Evolutionary conservation across 2,329 filamentous ascomycete genomes (phyloP).

Genomic region (Trichocomaceae sp.): DNA sequence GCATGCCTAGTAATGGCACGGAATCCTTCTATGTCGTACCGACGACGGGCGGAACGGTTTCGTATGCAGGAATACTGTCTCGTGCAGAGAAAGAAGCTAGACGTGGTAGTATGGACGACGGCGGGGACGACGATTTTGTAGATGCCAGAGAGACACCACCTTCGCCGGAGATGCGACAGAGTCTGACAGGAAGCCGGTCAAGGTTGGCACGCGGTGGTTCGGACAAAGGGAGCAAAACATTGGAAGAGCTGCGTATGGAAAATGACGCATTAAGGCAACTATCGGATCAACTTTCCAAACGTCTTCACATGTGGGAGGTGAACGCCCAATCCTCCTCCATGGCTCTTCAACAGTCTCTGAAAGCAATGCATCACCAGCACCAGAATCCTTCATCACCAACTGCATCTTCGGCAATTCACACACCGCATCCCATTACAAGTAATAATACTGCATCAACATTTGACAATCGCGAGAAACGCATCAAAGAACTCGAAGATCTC

Average conservation of each 20-base stretch:
- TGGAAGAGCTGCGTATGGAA: conserved; percentile 83
- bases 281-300: conserved; percentile 76
- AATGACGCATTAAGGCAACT: conserved; percentile 80
- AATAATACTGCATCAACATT: conserved; percentile 16
- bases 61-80: conserved; percentile 81
- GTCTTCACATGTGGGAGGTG: conserved; percentile 88
- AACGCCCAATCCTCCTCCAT: conserved; percentile 82
- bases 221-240: conserved; percentile 50
- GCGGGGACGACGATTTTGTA: conserved; percentile 78
- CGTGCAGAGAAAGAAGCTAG: conserved; percentile 41
- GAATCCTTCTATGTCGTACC: conserved; percentile 93
- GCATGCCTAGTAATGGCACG: conserved; percentile 50
- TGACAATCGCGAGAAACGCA: conserved; percentile 41
- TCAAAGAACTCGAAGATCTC: conserved; percentile 63
- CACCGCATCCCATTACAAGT: conserved; percentile 20
- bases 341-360: conserved; percentile 75
- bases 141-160: conserved; percentile 68
- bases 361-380: conserved; percentile 40
- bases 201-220: conserved; percentile 16
- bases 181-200: conserved; percentile 36
- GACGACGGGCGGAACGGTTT: conserved; percentile 81
- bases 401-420: conserved; percentile 22
- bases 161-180: conserved; percentile 42
- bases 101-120: conserved; percentile 51
- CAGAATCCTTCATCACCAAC: conserved; percentile 24